These are phyloP conservation scores for Lipomyces anomalus DNA, from an alignment of 805 yeast genomes.

Conservation along the genomic window DNA sequence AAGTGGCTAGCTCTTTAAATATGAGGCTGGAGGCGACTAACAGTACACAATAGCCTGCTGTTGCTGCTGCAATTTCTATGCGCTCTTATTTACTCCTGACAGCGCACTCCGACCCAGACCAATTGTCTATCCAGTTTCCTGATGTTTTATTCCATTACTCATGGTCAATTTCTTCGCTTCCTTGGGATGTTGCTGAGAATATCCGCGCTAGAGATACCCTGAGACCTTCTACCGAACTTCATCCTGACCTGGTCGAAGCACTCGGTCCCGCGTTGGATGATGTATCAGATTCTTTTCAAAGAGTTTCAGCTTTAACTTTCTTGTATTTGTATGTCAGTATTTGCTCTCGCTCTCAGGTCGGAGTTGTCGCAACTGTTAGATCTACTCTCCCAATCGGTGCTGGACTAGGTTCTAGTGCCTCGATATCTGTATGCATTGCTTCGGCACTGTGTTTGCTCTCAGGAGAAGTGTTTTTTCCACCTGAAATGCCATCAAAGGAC, in stretches of 20 bases:
- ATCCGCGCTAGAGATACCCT: slow-evolving; percentile 21
- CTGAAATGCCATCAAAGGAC: slow-evolving; percentile 22
- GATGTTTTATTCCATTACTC: slow-evolving; percentile 62
- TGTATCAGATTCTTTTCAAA: slow-evolving; percentile 54
- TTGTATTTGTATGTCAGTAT: slow-evolving; percentile 66
- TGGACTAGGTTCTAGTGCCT: slow-evolving; percentile 92
- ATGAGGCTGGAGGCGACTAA: not conserved
- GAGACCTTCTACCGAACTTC: slow-evolving; percentile 39
- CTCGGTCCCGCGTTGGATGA: slow-evolving; percentile 42
- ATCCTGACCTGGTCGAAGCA: slow-evolving; percentile 51
- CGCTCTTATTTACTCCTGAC: slow-evolving; percentile 74
- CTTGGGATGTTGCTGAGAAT: slow-evolving; percentile 47
- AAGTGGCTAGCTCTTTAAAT: slow-evolving; percentile 4
- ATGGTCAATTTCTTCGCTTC: slow-evolving; percentile 60
- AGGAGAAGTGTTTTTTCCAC: slow-evolving; percentile 12
- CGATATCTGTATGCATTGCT: slow-evolving; percentile 77
- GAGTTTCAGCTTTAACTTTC: slow-evolving; percentile 76
- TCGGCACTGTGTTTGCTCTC: slow-evolving; percentile 38
- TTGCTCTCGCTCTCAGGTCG: slow-evolving; percentile 44
- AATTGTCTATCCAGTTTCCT: slow-evolving; percentile 68
- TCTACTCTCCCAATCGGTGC: slow-evolving; percentile 94
- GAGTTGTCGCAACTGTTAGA: slow-evolving; percentile 58
- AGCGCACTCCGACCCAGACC: slow-evolving; percentile 34
- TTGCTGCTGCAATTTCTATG: slow-evolving; percentile 88
- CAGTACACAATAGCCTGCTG: slow-evolving; percentile 57